phyloP scores from a whole-genome alignment of 2,329 filamentous ascomycete genomes.

The Penicillium expansum region DNA sequence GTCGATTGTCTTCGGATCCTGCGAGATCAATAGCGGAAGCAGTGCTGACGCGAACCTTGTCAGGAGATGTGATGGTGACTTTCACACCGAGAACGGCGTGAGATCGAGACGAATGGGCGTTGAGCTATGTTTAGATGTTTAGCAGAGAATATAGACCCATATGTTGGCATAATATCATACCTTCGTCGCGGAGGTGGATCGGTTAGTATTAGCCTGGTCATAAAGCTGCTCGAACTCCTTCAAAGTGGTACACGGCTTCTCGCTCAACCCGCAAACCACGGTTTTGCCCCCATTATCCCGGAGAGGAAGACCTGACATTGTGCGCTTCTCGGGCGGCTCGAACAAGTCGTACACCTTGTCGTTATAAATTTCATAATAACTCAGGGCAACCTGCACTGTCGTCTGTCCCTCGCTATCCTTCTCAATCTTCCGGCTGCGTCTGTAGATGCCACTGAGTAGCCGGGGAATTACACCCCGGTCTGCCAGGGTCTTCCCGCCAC shows the following conservation, averaged over 20 bases:
- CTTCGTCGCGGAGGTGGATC: conserved; percentile 85
- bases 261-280: conserved; percentile 79
- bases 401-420: conserved; percentile 73
- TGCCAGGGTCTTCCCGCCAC: conserved; percentile 79
- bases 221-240: conserved; percentile 90
- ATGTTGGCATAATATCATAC: conserved; percentile 28
- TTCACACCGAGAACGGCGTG: conserved; percentile 92
- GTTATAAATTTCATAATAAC: conserved; percentile 97
- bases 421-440: conserved; percentile 77
- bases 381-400: conserved; percentile 70
- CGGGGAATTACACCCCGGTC: conserved; percentile 87
- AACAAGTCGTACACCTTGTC: conserved; percentile 92
- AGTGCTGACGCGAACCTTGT: conserved; percentile 70
- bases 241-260: conserved; percentile 75
- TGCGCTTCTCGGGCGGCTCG: conserved; percentile 82
- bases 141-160: conserved; percentile 15
- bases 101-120: conserved; percentile 83
- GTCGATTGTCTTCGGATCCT: conserved; percentile 90
- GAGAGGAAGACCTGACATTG: conserved; percentile 73
- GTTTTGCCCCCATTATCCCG: conserved; percentile 85
- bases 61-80: conserved; percentile 70
- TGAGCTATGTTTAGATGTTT: conserved; percentile 54
- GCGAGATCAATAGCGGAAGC: conserved; percentile 93
- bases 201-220: conserved; percentile 86
- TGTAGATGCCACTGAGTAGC: conserved; percentile 79